Base-by-base conservation (phyloP, 495 filamentous ascomycete genomes). In the Alectoria sarmentosa region DNA sequence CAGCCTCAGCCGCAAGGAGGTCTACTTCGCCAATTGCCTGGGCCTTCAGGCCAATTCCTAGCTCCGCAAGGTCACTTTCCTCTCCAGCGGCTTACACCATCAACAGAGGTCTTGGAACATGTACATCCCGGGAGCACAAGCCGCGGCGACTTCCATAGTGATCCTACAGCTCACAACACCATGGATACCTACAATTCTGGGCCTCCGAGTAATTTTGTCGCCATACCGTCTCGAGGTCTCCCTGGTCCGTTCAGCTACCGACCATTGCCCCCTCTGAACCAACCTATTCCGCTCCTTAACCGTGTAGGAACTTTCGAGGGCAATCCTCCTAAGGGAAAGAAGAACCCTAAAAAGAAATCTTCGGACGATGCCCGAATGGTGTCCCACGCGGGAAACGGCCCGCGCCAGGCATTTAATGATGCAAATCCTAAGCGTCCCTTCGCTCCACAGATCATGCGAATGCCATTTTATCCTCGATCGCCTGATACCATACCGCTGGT, bases 351-450 rank as follows among this genome's bases (percentile, higher is more conserved):
- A 15, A 65, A 65, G 37, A 59, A 26, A 28, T 60, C 15, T 17
- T 65, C 63, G 1, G 63, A 65, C 42, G 63, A 65, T 60, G 63
- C 63, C 36, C 63, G 63, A 34, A 48, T 32, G 4, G 52, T 44
- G 21, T 42, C n/a, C 0, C 6, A 57, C 38, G 34, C 23, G 13
- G 38, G 7, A 11, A 38, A 32, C 36, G 41, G 32, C 21, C 39
- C 14, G 15, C 38, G 26, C 34, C 38, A 42, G 4, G 30, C 30
- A 14, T 42, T 41, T 6, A 23, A 48, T 10, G 38, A n/a, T 10
- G 30, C 28, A 19, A 4, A n/a, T 26, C 13, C 28, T 56, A 14
- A 11, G 30, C 26, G 23, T 32, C 32, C 21, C 0, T 38, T 36
- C 42, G 21, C 21, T 52, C 42, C 30, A 0, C 52, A 58, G 54